Base-by-base conservation (phyloP, 2,329 filamentous ascomycete species). In the Fusarium nematophilum region DNA sequence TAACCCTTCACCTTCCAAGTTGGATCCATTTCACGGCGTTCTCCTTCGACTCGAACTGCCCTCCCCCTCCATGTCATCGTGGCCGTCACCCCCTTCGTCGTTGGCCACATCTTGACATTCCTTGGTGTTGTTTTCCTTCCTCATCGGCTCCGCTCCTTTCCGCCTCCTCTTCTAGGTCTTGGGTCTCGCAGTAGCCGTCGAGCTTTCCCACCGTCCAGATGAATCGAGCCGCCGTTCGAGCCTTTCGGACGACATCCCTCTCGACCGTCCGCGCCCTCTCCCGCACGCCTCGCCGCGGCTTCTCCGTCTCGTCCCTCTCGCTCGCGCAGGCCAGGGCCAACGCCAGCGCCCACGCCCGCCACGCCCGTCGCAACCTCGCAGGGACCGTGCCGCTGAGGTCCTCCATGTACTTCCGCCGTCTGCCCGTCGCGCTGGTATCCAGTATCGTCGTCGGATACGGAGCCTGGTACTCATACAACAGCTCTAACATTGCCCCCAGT, bases 401-500 rank as follows among this genome's bases (percentile, higher is more conserved):
- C 65, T 90, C 90, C 66, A 93, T 94, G 90, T 89, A 90, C 76
- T 77, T 89, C 71, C 88, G 90, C 62, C 84, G 87, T 66, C 81
- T 90, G 64, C 86, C 86, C 5, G 80, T 86, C 66, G 89, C 87
- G 56, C 75, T 92, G 55, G 82, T 90, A 53, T 89, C 90, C 59
- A 86, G 86, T 70, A 81, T 91, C 54, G 69, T 75, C 57, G 89
- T 91, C 53, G 90, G 89, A 65, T 91, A 89, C 77, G 89, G 90
- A 61, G 89, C 90, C 64, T 93, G 89, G 83, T 92, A 92, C 78
- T 83, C 84, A 49, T 91, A 90, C 78, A 85, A 83, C 71, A 68
- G 64, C 59, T 68, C 75, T 55, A 75, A 77, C 55, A 69, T 73
- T 52, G 36, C 64, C 26, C 62, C 63, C 26, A 68, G 69, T 53